Evolutionary conservation across 78 protist genomes (phyloP).

Genomic region (Dictyostelium capitatum): DNA sequence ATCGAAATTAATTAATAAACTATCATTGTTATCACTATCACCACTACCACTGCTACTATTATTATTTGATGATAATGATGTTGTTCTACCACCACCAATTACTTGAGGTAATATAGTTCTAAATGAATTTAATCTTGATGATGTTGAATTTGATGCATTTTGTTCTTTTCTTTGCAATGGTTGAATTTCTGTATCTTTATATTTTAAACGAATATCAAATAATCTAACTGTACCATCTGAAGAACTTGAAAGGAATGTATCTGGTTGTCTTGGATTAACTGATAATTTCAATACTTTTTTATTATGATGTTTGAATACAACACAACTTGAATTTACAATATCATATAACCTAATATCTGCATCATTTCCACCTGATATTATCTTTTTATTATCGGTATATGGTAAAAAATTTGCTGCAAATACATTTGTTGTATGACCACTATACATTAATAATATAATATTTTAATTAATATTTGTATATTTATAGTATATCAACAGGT

Average conservation of each 20-base stretch:
- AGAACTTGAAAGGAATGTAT: slow-evolving; percentile 47
- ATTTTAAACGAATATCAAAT: slow-evolving; percentile 60
- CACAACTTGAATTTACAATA: slow-evolving; percentile 19
- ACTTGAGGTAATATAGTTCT: slow-evolving; percentile 13
- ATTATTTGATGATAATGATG: neutral
- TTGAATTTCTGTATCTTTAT: slow-evolving; percentile 21
- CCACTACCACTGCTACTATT: neutral
- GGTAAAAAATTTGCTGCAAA: slow-evolving; percentile 73
- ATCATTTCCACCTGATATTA: slow-evolving; percentile 82
- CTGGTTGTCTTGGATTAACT: slow-evolving; percentile 33
- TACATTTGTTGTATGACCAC: slow-evolving; percentile 84
- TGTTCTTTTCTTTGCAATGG: neutral
- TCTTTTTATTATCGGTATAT: slow-evolving; percentile 31
- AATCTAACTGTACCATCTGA: slow-evolving; percentile 81
- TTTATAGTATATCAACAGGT: too few species aligned
- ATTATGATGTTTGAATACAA: slow-evolving; percentile 72
- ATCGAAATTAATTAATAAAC: slow-evolving; percentile 47
- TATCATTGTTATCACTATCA: neutral
- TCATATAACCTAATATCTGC: slow-evolving; percentile 77
- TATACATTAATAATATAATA: neutral
- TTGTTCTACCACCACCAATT: slow-evolving; percentile 59
- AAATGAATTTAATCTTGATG: neutral
- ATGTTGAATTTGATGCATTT: neutral
- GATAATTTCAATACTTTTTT: slow-evolving; percentile 69
- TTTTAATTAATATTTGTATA: too few species aligned